Evolutionary conservation across 2,329 filamentous ascomycete genomes (phyloP), one percentile per base, ranked within the genome.

Genomic region (Fusarium austroafricanum): DNA sequence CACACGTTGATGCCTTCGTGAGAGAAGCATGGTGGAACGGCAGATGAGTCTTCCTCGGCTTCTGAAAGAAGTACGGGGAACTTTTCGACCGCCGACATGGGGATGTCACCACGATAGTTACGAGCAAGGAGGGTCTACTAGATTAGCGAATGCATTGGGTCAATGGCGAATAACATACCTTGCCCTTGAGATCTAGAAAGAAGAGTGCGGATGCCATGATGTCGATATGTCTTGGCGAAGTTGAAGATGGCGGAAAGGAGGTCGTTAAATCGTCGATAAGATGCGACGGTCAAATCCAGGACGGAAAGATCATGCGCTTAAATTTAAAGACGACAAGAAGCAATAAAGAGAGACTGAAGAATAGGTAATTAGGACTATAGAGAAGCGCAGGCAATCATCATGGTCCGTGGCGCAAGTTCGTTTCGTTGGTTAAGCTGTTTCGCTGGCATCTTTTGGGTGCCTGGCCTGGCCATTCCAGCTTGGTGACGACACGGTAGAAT

Each of bases 151-250:
- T 20, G 18, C 17, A 46, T 23, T 6, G 38, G 50, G 10, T 17
- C 39, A 50, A 43, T 45, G 37, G 47, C 26, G 33, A 39, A 37
- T 42, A 53, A 68, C 71, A 50, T 75, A 96, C 94, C 92, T 99
- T 99, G 92, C 96, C 96, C 93, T 99, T 99, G 73, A 99, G 87
- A 81, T 99, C 96, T 76, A 99, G 91, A 80, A 99, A 99, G 88
- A 99, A 99, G 76, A 99, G 80, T 70, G 96, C 96, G 64, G 96
- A 99, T 74, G 96, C 96, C 96, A 99, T 99, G 78, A 74, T 85
- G 81, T 60, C 56, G 62, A 51, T 50, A 58, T 26, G 29, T 59
- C 59, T 58, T 61, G 62, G 53, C 44, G 50, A 66, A 61, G 47
- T 56, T 23, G n/a, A 49, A 70, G 68, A 47, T 66, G 69, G 69